phyloP scores from a whole-genome alignment of 2,329 filamentous ascomycete genomes.

The Colletotrichum tamarilloi region DNA sequence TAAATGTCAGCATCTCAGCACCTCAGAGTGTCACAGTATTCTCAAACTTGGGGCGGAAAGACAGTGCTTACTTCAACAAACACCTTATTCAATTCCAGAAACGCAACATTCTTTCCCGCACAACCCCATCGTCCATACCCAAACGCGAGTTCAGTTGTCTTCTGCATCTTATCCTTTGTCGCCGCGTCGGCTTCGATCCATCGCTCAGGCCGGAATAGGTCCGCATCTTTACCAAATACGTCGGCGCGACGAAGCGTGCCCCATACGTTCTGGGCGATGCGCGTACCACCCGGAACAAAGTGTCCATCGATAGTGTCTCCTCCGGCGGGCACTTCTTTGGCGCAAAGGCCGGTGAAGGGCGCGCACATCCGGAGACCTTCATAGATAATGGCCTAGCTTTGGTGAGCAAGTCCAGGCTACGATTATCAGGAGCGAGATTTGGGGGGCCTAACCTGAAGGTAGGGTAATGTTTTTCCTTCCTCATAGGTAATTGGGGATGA shows the following conservation, averaged over 20 bases:
- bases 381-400: conserved; percentile 56
- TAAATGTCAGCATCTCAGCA: not conserved
- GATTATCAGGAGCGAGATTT: conserved; percentile 22
- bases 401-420: not conserved
- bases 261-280: conserved; percentile 49
- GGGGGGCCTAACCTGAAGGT: conserved; percentile 55
- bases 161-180: conserved; percentile 36
- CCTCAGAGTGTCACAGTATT: no score
- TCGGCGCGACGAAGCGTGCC: conserved; percentile 50
- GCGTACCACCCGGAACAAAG: conserved; percentile 45
- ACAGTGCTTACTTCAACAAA: conserved; percentile 51
- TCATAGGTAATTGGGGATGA: conserved; percentile 44
- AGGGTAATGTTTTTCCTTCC: conserved; percentile 46
- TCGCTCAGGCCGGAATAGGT: conserved; percentile 58
- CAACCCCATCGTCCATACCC: conserved; percentile 46
- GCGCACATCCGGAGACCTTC: conserved; percentile 54
- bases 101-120: conserved; percentile 51
- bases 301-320: conserved; percentile 43
- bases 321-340: conserved; percentile 41
- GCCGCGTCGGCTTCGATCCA: conserved; percentile 54
- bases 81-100: conserved; percentile 56
- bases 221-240: conserved; percentile 52
- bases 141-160: conserved; percentile 49
- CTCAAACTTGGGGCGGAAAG: not conserved
- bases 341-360: conserved; percentile 42